A percentile compares a stretch with the other conserved stretches of the same genome.
Conservation (phyloP, 164 flowering plant species). For the Cinnamomum micranthum region DNA sequence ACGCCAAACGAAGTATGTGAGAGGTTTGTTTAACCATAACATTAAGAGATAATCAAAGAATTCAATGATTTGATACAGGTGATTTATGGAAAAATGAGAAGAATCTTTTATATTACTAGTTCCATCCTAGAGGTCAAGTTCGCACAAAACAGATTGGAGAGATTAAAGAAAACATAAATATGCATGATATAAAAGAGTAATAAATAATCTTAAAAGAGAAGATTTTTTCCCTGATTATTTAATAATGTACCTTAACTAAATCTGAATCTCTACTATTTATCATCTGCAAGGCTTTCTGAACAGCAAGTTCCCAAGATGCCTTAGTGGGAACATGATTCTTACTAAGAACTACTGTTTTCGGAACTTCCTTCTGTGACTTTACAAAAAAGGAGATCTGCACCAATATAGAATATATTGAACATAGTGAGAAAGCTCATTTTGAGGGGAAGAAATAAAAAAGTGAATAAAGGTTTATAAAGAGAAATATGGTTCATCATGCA, state of each 20-base stretch:
- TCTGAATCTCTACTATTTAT: constrained; percentile 49
- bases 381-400: constrained; percentile 54
- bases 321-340: constrained; percentile 57
- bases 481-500: not conserved
- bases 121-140: not conserved
- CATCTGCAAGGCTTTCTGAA: constrained; percentile 60
- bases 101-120: not conserved
- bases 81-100: too few species aligned
- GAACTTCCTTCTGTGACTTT: constrained; percentile 34
- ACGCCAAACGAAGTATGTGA: not conserved
- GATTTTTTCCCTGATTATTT: not conserved
- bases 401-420: not conserved
- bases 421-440: not conserved
- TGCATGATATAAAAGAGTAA: not conserved
- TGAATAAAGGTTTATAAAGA: not conserved
- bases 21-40: not conserved
- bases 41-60: too few species aligned
- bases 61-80: too few species aligned
- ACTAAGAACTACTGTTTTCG: constrained; percentile 38
- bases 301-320: constrained; percentile 60
- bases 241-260: constrained; percentile 56
- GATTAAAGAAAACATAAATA: too few species aligned
- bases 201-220: not conserved
- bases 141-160: not conserved
- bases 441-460: not conserved